Conservation (phyloP, 1,284 basidiomycete species). For the Cerioporus squamosus region DNA sequence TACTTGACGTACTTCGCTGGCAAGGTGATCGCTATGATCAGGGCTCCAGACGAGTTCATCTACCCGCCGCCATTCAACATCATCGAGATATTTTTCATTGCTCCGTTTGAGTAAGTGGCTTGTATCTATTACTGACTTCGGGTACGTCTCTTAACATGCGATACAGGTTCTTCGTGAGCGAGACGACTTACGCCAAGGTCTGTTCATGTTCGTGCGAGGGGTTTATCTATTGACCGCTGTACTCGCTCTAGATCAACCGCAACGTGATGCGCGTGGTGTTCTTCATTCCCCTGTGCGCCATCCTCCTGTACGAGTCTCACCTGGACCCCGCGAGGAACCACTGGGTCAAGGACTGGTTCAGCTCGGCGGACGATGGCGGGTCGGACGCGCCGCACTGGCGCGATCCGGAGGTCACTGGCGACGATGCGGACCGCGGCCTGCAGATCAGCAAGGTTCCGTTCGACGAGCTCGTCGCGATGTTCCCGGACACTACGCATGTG, state of each 20-base stretch:
- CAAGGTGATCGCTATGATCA: constrained; percentile 82
- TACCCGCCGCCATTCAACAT: constrained; percentile 87
- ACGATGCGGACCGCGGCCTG: constrained; percentile 55
- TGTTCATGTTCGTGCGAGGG: neutral
- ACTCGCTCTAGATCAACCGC: constrained; percentile 66
- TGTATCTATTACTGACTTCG: neutral
- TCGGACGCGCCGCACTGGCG: constrained; percentile 58
- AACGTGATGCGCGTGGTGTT: constrained; percentile 79
- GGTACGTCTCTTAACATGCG: neutral
- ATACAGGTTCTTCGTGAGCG: constrained; percentile 52
- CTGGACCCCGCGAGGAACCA: constrained; percentile 52
- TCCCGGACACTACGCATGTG: constrained; percentile 80
- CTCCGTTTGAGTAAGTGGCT: constrained; percentile 80
- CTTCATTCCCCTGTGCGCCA: constrained; percentile 74
- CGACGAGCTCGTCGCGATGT: constrained; percentile 71
- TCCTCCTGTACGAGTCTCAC: constrained; percentile 80
- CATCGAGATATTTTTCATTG: constrained; percentile 80
- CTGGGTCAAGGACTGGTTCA: constrained; percentile 74
- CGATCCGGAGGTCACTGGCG: constrained; percentile 67
- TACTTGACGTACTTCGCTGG: constrained; percentile 89
- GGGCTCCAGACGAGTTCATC: constrained; percentile 81
- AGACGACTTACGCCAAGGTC: constrained; percentile 61
- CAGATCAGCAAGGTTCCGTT: constrained; percentile 80
- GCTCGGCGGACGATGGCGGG: constrained; percentile 66
- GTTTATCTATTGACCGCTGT: neutral